Base-by-base conservation (phyloP, 495 filamentous ascomycete species). In the Lophiotrema nucula region DNA sequence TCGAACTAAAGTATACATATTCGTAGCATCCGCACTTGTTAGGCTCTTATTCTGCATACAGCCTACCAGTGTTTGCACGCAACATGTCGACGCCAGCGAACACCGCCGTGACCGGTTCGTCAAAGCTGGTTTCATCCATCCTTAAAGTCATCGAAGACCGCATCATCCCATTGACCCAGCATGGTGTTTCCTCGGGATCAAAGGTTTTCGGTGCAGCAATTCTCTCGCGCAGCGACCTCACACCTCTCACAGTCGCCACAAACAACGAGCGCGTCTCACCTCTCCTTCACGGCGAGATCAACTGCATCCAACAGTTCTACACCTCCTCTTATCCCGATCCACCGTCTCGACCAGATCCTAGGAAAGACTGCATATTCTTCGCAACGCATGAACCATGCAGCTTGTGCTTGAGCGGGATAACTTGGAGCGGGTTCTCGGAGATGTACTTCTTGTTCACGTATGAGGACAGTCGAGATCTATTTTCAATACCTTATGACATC, bases 271-370 rank as follows among this genome's bases (percentile, higher is more conserved):
- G 39, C 5, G 5, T 37, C n/a, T 56, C 52, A 2, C 52, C 52
- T 2, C 42, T 56, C n/a, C 51, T 54, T 4, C 52, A 56, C 33
- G 52, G 52, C 25, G 52, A 56, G 19, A 56, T 46, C 18, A 56
- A 56, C 39, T 56, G 52, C 42, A 56, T 56, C 13, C 52, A 46
- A 23, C 26, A 35, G 18, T 56, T 56, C 52, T 56, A 46, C 52
- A 37, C 39, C n/a, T 19, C 18, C 24, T 4, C 15, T 11, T 47
- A 6, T 27, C 47, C 27, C 24, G 47, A 50, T 24, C 5, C 23
- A 19, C 23, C 33, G 21, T 27, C 41, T 18, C 23, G 52, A 4
- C 52, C 52, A 2, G 18, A 47, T n/a, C 22, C 41, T 6, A 37
- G 24, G 6, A 18, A 10, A 31, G 39, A 46, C 12, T 56, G 52